phyloP scores from a whole-genome alignment of 208 protist species.

The Acanthamoeba healyi region DNA sequence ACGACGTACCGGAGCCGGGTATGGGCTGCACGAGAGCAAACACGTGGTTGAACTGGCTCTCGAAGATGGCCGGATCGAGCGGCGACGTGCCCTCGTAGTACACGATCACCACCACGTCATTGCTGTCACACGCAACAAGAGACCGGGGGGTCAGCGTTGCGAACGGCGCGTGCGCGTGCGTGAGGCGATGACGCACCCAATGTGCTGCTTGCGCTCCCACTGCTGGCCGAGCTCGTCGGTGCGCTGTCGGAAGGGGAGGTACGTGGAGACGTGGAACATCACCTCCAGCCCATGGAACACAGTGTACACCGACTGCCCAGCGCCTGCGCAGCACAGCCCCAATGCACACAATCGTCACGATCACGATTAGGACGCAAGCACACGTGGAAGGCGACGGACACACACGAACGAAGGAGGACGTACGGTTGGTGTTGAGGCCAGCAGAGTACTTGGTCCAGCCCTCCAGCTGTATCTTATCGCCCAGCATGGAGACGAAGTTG shows the following conservation, averaged over 20 bases:
- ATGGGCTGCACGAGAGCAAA: conserved; percentile 61
- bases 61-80: conserved; percentile 6
- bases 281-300: not conserved
- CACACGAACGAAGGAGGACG: not conserved
- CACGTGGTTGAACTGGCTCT: conserved; percentile 3
- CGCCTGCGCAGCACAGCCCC: not conserved
- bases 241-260: not conserved
- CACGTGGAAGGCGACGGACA: not conserved
- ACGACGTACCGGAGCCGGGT: too few relatives aligned
- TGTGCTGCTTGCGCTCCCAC: conserved; percentile 16
- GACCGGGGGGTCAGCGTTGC: not conserved
- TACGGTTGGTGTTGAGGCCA: conserved; percentile 8
- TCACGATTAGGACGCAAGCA: not conserved
- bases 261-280: conserved; percentile 48
- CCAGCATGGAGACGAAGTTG: not conserved
- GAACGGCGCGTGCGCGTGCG: not conserved
- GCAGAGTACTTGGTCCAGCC: conserved; percentile 38
- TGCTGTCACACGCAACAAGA: not conserved
- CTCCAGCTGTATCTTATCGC: not conserved
- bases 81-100: conserved; percentile 12
- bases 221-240: conserved; percentile 37
- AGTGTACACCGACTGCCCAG: not conserved
- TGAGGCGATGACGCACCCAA: not conserved
- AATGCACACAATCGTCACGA: not conserved
- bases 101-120: conserved; percentile 16